Conservation (phyloP, 2,329 filamentous ascomycete genomes). For the Ophiostoma quercus region DNA sequence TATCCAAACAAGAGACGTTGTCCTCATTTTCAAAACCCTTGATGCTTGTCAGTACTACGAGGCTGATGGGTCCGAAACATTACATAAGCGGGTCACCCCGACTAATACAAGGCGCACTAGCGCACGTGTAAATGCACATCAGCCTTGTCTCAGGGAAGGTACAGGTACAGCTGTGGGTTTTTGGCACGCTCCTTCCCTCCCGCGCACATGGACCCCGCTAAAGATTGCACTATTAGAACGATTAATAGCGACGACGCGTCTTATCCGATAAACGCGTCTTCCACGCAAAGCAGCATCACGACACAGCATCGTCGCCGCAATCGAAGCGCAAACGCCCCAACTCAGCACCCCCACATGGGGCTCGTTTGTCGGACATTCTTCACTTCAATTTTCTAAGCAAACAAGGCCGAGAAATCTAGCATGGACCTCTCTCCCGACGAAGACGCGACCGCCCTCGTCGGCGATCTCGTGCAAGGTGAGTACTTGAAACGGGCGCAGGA, state of each 20-base stretch:
- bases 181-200: not conserved
- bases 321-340: not conserved
- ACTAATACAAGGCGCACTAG: not conserved
- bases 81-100: slow-evolving; percentile 6
- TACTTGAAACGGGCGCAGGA: not conserved
- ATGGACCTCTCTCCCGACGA: slow-evolving; percentile 27
- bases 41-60: slow-evolving; percentile 9
- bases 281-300: not conserved
- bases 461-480: slow-evolving; percentile 27
- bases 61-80: not conserved
- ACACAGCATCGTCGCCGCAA: not conserved
- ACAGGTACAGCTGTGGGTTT: slow-evolving; percentile 3
- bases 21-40: not conserved
- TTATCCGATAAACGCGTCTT: not conserved
- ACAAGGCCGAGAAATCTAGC: not conserved
- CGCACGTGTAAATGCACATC: slow-evolving; percentile 7
- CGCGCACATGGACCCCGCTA: not conserved
- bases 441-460: slow-evolving; percentile 24
- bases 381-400: not conserved
- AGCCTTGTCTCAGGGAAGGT: not conserved
- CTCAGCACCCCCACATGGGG: not conserved
- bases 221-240: not conserved
- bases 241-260: slow-evolving; percentile 4
- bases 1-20: not conserved
- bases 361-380: not conserved